These are phyloP conservation scores for Calocybe indica DNA, from an alignment of 768 basidiomycete genomes.

Conservation along the genomic window DNA sequence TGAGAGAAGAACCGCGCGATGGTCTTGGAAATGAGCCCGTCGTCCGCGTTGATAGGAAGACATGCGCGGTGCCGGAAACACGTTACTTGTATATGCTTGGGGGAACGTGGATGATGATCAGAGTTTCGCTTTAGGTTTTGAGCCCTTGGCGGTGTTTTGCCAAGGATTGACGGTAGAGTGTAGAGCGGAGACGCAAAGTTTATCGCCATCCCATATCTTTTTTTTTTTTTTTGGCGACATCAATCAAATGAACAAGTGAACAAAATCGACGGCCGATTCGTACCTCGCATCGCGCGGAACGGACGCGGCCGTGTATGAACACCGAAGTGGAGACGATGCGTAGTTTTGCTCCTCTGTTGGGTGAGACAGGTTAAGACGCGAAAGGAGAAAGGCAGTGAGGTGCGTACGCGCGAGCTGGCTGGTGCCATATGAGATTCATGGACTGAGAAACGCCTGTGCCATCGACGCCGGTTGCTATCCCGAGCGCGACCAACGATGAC, in stretches of 20 bases:
- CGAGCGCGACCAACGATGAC: constrained; percentile 36
- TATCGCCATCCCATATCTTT: constrained; percentile 36
- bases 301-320: constrained; percentile 33
- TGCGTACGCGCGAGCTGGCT: constrained; percentile 30
- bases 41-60: no score
- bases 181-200: constrained; percentile 37
- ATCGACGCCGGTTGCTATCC: constrained; percentile 30
- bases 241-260: background rate
- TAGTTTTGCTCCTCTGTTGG: constrained; percentile 38
- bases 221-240: constrained; percentile 2
- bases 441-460: constrained; percentile 44
- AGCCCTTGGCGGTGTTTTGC: constrained; percentile 1
- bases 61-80: no score
- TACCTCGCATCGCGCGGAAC: constrained; percentile 40
- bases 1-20: no score
- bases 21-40: no score
- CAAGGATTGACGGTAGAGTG: constrained; percentile 34
- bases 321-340: constrained; percentile 36
- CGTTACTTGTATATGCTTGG: background rate
- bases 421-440: constrained; percentile 46
- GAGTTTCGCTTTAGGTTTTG: constrained; percentile 6
- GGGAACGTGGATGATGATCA: background rate
- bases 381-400: constrained; percentile 2
- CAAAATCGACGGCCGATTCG: constrained; percentile 2
- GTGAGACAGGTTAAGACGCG: background rate